Base-by-base conservation (phyloP, 2,329 filamentous ascomycete genomes). In the Thielaviopsis punctulata region DNA sequence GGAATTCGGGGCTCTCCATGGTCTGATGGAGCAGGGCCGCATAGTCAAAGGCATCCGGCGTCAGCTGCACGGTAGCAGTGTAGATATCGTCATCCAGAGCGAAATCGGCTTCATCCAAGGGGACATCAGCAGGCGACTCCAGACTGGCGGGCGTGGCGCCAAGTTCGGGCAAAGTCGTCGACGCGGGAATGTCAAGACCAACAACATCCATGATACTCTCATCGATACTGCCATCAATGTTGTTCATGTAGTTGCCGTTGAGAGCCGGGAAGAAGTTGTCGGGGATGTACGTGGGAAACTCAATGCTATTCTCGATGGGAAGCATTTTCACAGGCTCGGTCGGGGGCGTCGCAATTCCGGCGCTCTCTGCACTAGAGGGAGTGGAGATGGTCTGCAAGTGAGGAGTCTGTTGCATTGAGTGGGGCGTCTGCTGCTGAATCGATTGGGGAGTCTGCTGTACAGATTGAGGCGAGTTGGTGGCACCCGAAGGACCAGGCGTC, bases 31-130 rank as follows among this genome's bases (percentile, higher is more conserved):
- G 58, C 43, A 65, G 58, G 21, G 59, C 52, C 22, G 64, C 62
- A 50, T 53, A 53, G 48, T 54, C 52, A 7, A 52, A 50, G 19
- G 24, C 33, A 21, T 66, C 63, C 8, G 60, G 64, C 54, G 61
- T 65, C 55, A 57, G 39, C 6, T 73, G 75, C 7, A 73, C 71
- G 18, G 76, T 74, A 4, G 75, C 75, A 54, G 72, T 73, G 60
- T 82, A 82, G 36, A 82, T 72, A 57, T 82, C 78, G 53, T 81
- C 77, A 49, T 75, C 75, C 15, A 77, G 69, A 52, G 73, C 75
- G 61, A 84, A 82, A 52, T 79, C 76, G 4, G 73, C 72, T 30
- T 72, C 72, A 50, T 82, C 73, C 19, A 19, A 39, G 25, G 49
- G 10, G 5, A 24, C 47, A 19, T 49, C 46, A n/a, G 24, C 46